These are phyloP conservation scores for Cokeromyces recurvatus DNA, from an alignment of 371 early-diverging fungal genomes.

Conservation along the genomic window DNA sequence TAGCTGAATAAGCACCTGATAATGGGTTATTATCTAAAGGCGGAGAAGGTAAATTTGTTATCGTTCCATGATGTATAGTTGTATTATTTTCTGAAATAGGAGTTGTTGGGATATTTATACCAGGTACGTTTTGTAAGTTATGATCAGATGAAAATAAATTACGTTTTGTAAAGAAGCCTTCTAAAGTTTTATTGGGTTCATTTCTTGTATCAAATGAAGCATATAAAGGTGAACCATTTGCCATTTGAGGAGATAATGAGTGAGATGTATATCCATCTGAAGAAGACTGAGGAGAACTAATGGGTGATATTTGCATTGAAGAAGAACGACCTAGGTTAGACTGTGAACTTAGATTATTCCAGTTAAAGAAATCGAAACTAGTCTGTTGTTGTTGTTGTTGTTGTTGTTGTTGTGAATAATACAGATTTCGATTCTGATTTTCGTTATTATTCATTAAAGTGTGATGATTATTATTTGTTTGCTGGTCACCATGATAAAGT, in stretches of 20 bases:
- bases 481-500: slow-evolving; percentile 14
- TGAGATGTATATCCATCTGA: slow-evolving; percentile 20
- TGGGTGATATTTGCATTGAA: slow-evolving; percentile 13
- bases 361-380: slow-evolving; percentile 10
- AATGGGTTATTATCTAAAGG: slow-evolving; percentile 11
- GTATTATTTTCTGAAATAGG: slow-evolving; percentile 12
- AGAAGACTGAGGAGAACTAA: slow-evolving; percentile 17
- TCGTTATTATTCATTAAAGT: not conserved
- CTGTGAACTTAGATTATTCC: slow-evolving; percentile 4
- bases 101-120: slow-evolving; percentile 24
- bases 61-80: no score
- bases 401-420: slow-evolving; percentile 2
- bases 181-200: slow-evolving; percentile 11
- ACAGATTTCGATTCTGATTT: not conserved
- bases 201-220: slow-evolving; percentile 1
- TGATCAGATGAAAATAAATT: not conserved
- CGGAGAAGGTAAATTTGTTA: slow-evolving; percentile 13
- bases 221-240: slow-evolving; percentile 9
- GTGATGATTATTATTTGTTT: slow-evolving; percentile 2
- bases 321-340: not conserved
- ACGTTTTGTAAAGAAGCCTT: slow-evolving; percentile 9
- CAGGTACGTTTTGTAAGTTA: slow-evolving; percentile 16
- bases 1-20: slow-evolving; percentile 7
- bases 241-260: slow-evolving; percentile 11
- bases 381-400: slow-evolving; percentile 4